Percentiles rank a stretch among this genome's conserved stretches.
Evolutionary conservation across 148 eudicot species (phyloP).

Genomic region (Silene latifolia): DNA sequence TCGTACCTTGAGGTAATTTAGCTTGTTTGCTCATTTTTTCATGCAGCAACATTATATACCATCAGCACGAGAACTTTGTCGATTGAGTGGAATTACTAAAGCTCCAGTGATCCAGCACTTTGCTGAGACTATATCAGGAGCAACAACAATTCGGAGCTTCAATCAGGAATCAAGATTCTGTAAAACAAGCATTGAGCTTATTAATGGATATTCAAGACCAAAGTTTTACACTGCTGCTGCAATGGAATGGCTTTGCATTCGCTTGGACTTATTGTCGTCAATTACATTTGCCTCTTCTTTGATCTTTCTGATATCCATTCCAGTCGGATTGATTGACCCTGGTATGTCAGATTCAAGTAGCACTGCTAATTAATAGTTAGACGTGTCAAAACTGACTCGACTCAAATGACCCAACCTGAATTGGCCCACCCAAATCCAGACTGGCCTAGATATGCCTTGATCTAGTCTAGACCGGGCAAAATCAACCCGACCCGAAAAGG

Average conservation of each 20-base stretch:
- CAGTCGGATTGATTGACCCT: conserved; percentile 41
- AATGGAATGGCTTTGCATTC: conserved; percentile 54
- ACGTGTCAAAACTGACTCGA: neutral
- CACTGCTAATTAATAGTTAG: neutral
- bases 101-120: conserved; percentile 63
- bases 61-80: conserved; percentile 57
- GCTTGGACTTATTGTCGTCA: conserved; percentile 48
- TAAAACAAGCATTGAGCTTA: conserved; percentile 28
- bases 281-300: conserved; percentile 46
- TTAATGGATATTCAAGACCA: conserved; percentile 40
- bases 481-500: too few relatives aligned
- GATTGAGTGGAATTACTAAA: conserved; percentile 49
- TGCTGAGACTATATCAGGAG: conserved; percentile 60
- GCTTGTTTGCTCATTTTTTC: neutral
- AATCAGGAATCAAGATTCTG: conserved; percentile 46
- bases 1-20: neutral
- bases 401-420: too few relatives aligned
- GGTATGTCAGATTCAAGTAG: conserved; percentile 27
- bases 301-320: conserved; percentile 49
- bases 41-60: conserved; percentile 55
- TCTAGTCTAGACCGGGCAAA: too few relatives aligned
- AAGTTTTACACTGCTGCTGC: conserved; percentile 40
- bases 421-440: too few relatives aligned
- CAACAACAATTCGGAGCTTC: conserved; percentile 52
- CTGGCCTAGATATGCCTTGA: too few relatives aligned